Conservation (phyloP, 495 filamentous ascomycete species). For the Aspergillus carlsbadensis region DNA sequence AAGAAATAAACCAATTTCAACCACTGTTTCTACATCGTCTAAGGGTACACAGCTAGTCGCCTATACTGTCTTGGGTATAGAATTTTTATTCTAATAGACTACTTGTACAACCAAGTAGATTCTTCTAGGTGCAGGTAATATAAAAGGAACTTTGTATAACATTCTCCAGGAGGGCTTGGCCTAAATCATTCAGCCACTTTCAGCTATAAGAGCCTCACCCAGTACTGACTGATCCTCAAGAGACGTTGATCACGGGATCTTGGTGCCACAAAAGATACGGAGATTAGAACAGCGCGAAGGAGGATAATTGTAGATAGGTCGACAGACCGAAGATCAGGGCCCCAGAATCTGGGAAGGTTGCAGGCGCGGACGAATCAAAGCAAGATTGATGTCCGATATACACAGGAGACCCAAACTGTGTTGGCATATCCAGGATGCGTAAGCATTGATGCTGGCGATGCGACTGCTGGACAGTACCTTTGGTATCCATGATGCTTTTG, state of each 20-base stretch:
- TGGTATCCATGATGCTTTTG: not conserved
- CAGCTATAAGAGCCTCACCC: not conserved
- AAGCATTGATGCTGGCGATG: not conserved
- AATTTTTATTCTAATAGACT: too few relatives aligned
- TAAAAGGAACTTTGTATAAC: too few relatives aligned
- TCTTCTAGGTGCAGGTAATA: too few relatives aligned
- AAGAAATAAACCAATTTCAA: too few relatives aligned
- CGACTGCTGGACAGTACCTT: not conserved
- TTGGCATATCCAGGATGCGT: not conserved
- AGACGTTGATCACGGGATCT: not conserved
- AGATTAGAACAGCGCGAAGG: not conserved
- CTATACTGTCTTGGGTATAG: too few relatives aligned
- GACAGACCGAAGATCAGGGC: not conserved
- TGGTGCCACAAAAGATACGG: not conserved
- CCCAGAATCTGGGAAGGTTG: not conserved
- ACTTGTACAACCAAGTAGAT: too few relatives aligned
- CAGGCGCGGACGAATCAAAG: not conserved
- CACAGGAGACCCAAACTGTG: not conserved
- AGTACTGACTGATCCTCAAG: not conserved
- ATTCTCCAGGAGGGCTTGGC: too few relatives aligned
- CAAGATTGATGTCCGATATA: not conserved
- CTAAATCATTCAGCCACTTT: not conserved
- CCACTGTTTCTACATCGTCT: too few relatives aligned
- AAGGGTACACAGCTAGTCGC: too few relatives aligned
- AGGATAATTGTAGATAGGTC: not conserved